Base-by-base conservation (phyloP, 2,329 filamentous ascomycete species). In the Colletotrichum neosansevieriae region DNA sequence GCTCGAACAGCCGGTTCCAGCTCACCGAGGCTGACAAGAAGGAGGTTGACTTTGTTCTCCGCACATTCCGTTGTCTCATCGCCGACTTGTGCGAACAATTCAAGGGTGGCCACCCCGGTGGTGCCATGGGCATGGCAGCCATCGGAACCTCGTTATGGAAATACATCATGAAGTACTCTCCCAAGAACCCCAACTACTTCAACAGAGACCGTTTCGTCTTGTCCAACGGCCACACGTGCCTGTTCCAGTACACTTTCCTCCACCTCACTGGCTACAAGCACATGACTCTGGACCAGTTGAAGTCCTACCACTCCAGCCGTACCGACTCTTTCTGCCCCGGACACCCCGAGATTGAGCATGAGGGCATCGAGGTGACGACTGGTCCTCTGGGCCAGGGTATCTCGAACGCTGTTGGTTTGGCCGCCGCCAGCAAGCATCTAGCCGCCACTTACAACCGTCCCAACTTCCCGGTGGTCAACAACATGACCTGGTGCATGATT, bases 71-170 rank as follows among this genome's bases (percentile, higher is more conserved):
- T 62, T 79, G 86, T 57, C 78, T 92, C 34, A 89, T 92, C 67
- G 88, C 90, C 50, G 90, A 92, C 74, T 78, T 92, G 3, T 92
- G 89, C 73, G 85, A 92, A 75, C 89, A 92, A 71, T 92, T 91
- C 77, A 87, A 87, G 70, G 89, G 89, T 40, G 90, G 90, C 0
- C 90, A 92, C 74, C 90, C 89, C 17, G 90, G 89, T 24, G 75
- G 77, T 44, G 86, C 85, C 17, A 88, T 89, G 75, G 86, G 87
- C 42, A 89, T 89, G 80, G 87, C 86, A 21, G 87, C 85, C 4
- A 89, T 90, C 62, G 88, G 88, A 10, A 79, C 90, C 21, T 84
- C 87, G 3, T 76, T 82, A 9, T 91, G 85, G 83, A 90, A 89
- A 72, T 89, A 91, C 73, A 80, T 81, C 5, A 90, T 91, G 88